These are phyloP conservation scores for Elsinoe australis DNA, from an alignment of 2,329 filamentous ascomycete species.

Conservation along the genomic window DNA sequence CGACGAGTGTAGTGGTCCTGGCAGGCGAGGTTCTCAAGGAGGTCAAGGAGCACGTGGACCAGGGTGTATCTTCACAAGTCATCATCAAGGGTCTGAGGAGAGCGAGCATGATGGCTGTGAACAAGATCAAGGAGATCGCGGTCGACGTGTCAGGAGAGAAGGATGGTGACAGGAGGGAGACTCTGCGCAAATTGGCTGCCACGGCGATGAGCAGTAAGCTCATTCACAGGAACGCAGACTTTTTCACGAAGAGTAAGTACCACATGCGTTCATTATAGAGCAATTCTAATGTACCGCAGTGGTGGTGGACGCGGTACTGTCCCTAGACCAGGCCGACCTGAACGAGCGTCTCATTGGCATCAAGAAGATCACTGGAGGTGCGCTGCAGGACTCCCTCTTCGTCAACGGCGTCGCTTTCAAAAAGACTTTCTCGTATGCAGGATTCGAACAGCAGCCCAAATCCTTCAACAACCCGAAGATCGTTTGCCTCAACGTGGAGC, in stretches of 20 bases:
- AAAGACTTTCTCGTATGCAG: conserved; percentile 98
- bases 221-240: conserved; percentile 91
- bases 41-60: conserved; percentile 90
- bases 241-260: conserved; percentile 88
- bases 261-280: neutral
- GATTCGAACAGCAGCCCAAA: conserved; percentile 99
- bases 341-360: conserved; percentile 97
- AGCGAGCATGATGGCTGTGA: conserved; percentile 83
- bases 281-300: conserved; percentile 46
- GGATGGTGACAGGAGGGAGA: conserved; percentile 78
- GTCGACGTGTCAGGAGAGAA: conserved; percentile 57
- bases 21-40: conserved; percentile 98
- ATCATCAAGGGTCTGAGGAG: conserved; percentile 94
- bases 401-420: conserved; percentile 98
- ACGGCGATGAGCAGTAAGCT: conserved; percentile 99
- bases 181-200: conserved; percentile 76
- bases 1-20: conserved; percentile 91
- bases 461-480: conserved; percentile 91
- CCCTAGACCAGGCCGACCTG: conserved; percentile 90
- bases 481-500: conserved; percentile 92
- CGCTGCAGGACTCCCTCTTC: conserved; percentile 90
- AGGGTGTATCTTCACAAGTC: conserved; percentile 92
- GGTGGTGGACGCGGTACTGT: conserved; percentile 94
- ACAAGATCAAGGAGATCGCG: conserved; percentile 98
- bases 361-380: conserved; percentile 96